Evolutionary conservation across 768 basidiomycete species (phyloP).

Genomic region (Russula vinacea): DNA sequence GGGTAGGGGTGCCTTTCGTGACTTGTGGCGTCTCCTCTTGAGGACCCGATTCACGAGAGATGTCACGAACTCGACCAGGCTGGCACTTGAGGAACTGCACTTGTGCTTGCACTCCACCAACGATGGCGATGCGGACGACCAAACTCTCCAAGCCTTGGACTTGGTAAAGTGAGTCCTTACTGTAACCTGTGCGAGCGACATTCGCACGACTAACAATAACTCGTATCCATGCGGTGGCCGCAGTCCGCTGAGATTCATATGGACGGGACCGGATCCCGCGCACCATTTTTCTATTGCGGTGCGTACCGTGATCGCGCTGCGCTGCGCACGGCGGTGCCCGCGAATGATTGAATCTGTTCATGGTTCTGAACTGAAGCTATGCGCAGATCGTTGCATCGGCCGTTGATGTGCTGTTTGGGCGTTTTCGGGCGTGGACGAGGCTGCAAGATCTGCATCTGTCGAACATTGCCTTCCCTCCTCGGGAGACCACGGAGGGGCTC

Average conservation of each 20-base stretch:
- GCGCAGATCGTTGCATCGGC: constrained; percentile 46
- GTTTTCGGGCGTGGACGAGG: constrained; percentile 43
- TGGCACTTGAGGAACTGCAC: constrained; percentile 36
- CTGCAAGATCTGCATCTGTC: constrained; percentile 48
- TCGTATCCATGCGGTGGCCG: constrained; percentile 32
- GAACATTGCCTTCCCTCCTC: constrained; percentile 44
- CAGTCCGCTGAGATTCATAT: constrained; percentile 49
- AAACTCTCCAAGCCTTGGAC: constrained; percentile 35
- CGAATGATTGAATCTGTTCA: too few species aligned
- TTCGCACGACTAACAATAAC: not conserved
- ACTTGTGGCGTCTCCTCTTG: constrained; percentile 18
- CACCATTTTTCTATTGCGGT: constrained; percentile 64
- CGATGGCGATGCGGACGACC: constrained; percentile 34
- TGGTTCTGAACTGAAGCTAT: not conserved
- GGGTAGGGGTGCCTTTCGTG: constrained; percentile 25
- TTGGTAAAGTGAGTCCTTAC: constrained; percentile 39
- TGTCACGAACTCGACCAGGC: not conserved
- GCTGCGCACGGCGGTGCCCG: too few species aligned
- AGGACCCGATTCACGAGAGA: constrained; percentile 11
- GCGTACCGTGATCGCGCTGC: constrained; percentile 30
- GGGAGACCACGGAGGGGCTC: constrained; percentile 30
- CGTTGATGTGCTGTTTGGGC: constrained; percentile 41
- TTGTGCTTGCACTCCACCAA: constrained; percentile 44
- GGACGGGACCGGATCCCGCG: constrained; percentile 60
- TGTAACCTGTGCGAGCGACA: not conserved